Conservation (phyloP, 2,329 filamentous ascomycete species). For the Fusarium hainanense region DNA sequence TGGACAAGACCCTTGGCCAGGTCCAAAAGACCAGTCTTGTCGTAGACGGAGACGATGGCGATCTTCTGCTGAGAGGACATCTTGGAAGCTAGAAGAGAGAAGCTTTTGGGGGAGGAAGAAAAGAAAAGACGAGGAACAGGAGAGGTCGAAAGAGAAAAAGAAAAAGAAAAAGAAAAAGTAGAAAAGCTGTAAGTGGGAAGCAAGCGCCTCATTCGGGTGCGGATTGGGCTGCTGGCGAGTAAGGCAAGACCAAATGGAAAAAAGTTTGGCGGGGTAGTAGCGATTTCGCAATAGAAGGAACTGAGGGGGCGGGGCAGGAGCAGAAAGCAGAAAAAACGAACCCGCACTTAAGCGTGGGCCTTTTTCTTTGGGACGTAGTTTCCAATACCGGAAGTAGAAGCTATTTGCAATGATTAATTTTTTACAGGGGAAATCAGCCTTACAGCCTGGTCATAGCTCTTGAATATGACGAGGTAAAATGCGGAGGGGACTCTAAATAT, state of each 20-base stretch:
- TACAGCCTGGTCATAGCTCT: slow-evolving; percentile 29
- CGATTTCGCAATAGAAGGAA: slow-evolving; percentile 31
- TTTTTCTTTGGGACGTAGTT: not conserved
- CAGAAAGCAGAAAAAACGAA: slow-evolving; percentile 18
- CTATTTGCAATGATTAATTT: slow-evolving; percentile 21
- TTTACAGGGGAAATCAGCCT: slow-evolving; percentile 36
- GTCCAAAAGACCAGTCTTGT: slow-evolving; percentile 96
- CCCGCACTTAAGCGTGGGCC: slow-evolving; percentile 16
- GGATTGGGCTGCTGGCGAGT: slow-evolving; percentile 34
- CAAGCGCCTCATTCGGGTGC: slow-evolving; percentile 29
- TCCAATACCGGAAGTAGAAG: not conserved
- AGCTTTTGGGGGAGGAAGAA: slow-evolving; percentile 9
- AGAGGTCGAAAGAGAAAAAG: slow-evolving; percentile 6
- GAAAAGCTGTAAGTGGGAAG: slow-evolving; percentile 30
- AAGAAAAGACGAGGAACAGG: slow-evolving; percentile 2
- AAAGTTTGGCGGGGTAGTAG: slow-evolving; percentile 48
- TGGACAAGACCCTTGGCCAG: slow-evolving; percentile 89
- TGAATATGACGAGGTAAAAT: slow-evolving; percentile 23
- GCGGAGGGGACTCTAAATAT: not conserved
- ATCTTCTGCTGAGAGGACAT: slow-evolving; percentile 64
- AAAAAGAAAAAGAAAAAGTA: slow-evolving; percentile 8
- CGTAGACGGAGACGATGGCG: slow-evolving; percentile 97
- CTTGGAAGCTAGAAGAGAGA: slow-evolving; percentile 36
- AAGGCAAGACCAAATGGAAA: slow-evolving; percentile 36
- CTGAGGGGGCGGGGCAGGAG: slow-evolving; percentile 38